A percentile compares a stretch with the other conserved stretches of the same genome.
These are phyloP conservation scores for Monosporascus sp. DNA, from an alignment of 2,329 filamentous ascomycete genomes.

Conservation along the genomic window DNA sequence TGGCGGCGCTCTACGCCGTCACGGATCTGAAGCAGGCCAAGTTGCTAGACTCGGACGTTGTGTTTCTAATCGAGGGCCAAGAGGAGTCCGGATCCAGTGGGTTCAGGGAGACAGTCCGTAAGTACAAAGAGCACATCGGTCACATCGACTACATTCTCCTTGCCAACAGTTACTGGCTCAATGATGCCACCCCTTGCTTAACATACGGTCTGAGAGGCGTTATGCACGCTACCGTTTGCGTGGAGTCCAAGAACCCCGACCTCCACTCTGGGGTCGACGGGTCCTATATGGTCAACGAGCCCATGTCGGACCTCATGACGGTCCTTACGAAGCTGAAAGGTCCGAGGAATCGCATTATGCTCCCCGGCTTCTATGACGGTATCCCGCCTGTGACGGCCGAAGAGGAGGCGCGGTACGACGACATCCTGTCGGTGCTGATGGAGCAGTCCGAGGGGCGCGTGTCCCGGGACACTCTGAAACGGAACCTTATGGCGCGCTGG, in stretches of 20 bases:
- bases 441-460: conserved; percentile 60
- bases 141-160: conserved; percentile 90
- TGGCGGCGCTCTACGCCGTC: conserved; percentile 90
- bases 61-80: conserved; percentile 94
- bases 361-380: conserved; percentile 84
- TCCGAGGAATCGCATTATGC: conserved; percentile 71
- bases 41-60: conserved; percentile 76
- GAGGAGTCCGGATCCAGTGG: conserved; percentile 92
- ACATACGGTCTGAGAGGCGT: conserved; percentile 94
- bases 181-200: conserved; percentile 90
- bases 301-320: conserved; percentile 83
- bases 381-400: conserved; percentile 70
- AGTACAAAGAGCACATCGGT: conserved; percentile 80
- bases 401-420: conserved; percentile 76
- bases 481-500: conserved; percentile 89
- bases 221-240: conserved; percentile 83
- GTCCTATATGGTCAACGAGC: conserved; percentile 83
- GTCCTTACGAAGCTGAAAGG: conserved; percentile 80
- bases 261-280: conserved; percentile 97
- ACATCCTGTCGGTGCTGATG: conserved; percentile 74
- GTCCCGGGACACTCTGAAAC: conserved; percentile 66
- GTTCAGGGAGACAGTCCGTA: conserved; percentile 76
- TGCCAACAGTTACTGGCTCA: conserved; percentile 97
- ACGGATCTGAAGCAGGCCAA: conserved; percentile 85
- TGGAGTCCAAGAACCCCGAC: conserved; percentile 82